Evolutionary conservation across 2,329 filamentous ascomycete genomes (phyloP).

Genomic region (Neonectria punicea): DNA sequence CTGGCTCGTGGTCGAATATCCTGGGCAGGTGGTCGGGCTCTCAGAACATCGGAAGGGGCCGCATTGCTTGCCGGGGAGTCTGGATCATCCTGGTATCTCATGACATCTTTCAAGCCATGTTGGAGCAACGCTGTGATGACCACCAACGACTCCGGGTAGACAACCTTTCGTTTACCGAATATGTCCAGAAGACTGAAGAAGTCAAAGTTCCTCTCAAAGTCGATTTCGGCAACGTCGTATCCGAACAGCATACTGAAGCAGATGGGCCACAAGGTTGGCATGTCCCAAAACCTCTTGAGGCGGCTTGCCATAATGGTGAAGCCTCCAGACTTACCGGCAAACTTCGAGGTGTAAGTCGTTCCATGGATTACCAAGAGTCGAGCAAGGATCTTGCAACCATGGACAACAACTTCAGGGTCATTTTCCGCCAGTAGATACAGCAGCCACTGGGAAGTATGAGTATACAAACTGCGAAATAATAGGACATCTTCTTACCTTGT

Average conservation of each 20-base stretch:
- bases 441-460: slow-evolving; percentile 73
- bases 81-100: slow-evolving; percentile 69
- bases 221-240: slow-evolving; percentile 78
- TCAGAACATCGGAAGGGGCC: slow-evolving; percentile 18
- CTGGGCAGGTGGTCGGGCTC: slow-evolving; percentile 23
- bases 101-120: slow-evolving; percentile 78
- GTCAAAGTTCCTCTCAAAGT: slow-evolving; percentile 79
- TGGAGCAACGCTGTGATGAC: slow-evolving; percentile 90
- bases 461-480: too few relatives aligned
- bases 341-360: slow-evolving; percentile 83
- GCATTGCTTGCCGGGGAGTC: slow-evolving; percentile 59
- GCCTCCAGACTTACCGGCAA: slow-evolving; percentile 83
- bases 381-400: slow-evolving; percentile 84
- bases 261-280: slow-evolving; percentile 85
- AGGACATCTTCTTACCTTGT: slow-evolving; percentile 72
- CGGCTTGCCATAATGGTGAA: slow-evolving; percentile 87
- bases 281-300: slow-evolving; percentile 88
- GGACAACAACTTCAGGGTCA: slow-evolving; percentile 82
- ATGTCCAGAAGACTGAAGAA: slow-evolving; percentile 77
- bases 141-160: slow-evolving; percentile 80
- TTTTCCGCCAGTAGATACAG: slow-evolving; percentile 90
- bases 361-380: slow-evolving; percentile 87
- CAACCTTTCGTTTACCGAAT: slow-evolving; percentile 75
- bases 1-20: slow-evolving; percentile 57
- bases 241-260: slow-evolving; percentile 92